phyloP scores from a whole-genome alignment of 371 early-diverging fungal species.

The Mortierella sp. region DNA sequence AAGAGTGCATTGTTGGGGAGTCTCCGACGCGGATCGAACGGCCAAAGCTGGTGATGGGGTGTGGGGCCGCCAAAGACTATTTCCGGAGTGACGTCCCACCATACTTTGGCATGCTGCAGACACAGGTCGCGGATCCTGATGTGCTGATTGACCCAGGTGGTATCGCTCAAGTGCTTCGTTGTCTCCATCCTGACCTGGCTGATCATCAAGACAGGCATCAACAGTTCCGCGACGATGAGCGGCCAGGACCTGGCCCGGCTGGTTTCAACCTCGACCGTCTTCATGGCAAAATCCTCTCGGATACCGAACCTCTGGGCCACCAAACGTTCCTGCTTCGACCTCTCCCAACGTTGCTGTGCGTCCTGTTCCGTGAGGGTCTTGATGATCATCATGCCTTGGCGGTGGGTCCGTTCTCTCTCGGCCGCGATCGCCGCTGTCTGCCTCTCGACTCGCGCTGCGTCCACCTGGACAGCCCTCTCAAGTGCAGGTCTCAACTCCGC shows the following conservation, averaged over 20 bases:
- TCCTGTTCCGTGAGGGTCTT: constrained; percentile 10
- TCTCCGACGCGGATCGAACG: constrained; percentile 31
- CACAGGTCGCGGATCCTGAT: background rate
- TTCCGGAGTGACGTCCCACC: constrained; percentile 29
- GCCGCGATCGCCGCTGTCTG: constrained; percentile 11
- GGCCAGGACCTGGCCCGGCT: constrained; percentile 26
- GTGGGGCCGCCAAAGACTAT: constrained; percentile 9
- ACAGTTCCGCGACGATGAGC: constrained; percentile 33
- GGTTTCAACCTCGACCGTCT: constrained; percentile 9
- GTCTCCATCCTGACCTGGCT: constrained; percentile 1
- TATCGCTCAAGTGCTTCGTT: constrained; percentile 15
- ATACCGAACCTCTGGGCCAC: background rate
- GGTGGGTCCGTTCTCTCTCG: constrained; percentile 1
- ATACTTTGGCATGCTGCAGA: constrained; percentile 9
- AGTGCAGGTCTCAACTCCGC: background rate
- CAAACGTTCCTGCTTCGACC: background rate
- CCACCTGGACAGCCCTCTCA: background rate
- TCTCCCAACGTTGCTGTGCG: background rate
- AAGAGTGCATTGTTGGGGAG: constrained; percentile 29
- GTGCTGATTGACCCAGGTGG: background rate
- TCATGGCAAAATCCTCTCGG: constrained; percentile 13
- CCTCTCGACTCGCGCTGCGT: constrained; percentile 1
- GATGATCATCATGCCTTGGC: background rate
- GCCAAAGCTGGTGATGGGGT: constrained; percentile 38
- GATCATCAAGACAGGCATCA: constrained; percentile 31